Conservation (phyloP, 805 yeast genomes). For the Yarrowia divulgata region DNA sequence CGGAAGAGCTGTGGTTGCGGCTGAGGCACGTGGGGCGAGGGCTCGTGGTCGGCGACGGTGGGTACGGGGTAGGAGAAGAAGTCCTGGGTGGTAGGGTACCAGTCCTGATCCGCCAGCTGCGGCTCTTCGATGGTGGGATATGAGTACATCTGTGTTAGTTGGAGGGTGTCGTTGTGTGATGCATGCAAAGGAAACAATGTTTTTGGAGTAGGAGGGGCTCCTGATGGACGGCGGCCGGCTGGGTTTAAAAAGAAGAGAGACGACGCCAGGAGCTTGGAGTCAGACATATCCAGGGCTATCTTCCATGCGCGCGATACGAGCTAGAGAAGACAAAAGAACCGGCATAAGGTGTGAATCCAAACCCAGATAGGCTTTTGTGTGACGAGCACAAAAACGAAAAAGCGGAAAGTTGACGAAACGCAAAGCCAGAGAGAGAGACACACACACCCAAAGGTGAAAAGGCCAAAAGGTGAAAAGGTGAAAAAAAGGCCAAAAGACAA, state of each 20-base stretch:
- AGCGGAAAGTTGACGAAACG: background rate
- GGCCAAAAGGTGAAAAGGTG: too few species aligned
- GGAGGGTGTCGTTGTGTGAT: background rate
- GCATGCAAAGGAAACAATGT: background rate
- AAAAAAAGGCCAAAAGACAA: too few species aligned
- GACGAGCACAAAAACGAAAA: conserved; percentile 1
- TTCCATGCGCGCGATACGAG: conserved; percentile 39
- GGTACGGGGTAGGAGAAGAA: conserved; percentile 35
- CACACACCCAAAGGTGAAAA: background rate
- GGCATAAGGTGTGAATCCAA: conserved; percentile 7
- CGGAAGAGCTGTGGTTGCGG: conserved; percentile 24
- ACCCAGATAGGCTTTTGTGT: background rate
- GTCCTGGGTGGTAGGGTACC: conserved; percentile 37
- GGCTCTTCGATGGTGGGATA: conserved; percentile 37
- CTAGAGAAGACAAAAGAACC: conserved; percentile 30
- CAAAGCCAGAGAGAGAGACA: background rate
- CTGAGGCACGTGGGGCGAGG: conserved; percentile 1
- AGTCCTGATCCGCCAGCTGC: conserved; percentile 35
- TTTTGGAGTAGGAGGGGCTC: background rate
- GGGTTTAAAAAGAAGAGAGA: conserved; percentile 11
- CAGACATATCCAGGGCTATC: conserved; percentile 23
- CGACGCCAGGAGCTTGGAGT: conserved; percentile 11
- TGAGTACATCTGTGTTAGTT: conserved; percentile 39
- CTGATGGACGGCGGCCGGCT: background rate
- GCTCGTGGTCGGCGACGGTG: conserved; percentile 18